phyloP scores from a whole-genome alignment of 495 filamentous ascomycete genomes.

The Friedmanniomyces simplex region DNA sequence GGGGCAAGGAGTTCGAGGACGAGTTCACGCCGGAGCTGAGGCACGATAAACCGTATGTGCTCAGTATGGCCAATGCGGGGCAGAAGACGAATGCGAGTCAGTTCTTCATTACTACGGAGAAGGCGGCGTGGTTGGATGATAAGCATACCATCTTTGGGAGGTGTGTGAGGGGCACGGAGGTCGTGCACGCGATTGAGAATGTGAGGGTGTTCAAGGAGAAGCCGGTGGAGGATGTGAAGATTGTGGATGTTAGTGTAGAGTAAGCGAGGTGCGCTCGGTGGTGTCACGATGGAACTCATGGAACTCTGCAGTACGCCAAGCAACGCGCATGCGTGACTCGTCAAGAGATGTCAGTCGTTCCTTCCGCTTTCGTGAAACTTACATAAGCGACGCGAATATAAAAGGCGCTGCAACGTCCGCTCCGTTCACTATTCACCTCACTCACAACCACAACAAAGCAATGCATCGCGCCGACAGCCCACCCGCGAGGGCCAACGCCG shows the following conservation, averaged over 20 bases:
- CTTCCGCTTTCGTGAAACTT: no score
- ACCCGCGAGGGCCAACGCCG: no score
- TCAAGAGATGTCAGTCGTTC: no score
- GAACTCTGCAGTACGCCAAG: no score
- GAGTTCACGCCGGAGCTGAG: conserved; percentile 75
- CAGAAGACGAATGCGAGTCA: conserved; percentile 64
- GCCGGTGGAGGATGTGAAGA: conserved; percentile 94
- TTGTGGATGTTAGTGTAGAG: conserved; percentile 62
- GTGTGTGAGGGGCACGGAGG: conserved; percentile 78
- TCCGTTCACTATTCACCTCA: no score
- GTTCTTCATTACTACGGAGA: conserved; percentile 98
- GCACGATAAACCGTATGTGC: conserved; percentile 91
- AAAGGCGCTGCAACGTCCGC: no score
- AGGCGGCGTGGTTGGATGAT: conserved; percentile 91
- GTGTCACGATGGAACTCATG: no score
- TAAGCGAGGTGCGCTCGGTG: neutral
- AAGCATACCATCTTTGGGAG: conserved; percentile 96
- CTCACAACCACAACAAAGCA: no score
- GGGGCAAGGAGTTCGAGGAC: conserved; percentile 91
- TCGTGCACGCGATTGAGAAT: conserved; percentile 97
- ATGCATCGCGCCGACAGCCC: no score
- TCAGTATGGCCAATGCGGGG: conserved; percentile 95
- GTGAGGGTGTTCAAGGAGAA: conserved; percentile 86
- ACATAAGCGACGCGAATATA: no score
- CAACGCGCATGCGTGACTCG: no score